phyloP scores from a whole-genome alignment of 768 basidiomycete genomes.

The Lepiota subincarnata region DNA sequence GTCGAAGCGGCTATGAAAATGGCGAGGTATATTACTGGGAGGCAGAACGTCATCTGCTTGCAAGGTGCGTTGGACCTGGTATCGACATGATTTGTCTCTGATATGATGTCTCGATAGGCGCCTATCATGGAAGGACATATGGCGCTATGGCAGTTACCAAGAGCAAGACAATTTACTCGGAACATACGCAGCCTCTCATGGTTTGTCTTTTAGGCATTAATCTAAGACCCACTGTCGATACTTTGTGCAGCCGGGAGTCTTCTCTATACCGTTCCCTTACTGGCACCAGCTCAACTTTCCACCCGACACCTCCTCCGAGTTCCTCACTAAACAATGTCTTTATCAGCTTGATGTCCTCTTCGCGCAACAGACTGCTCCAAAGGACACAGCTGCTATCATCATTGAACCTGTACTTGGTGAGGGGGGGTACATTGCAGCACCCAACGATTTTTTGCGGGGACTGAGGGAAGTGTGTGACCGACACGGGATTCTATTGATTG shows the following conservation, averaged over 20 bases:
- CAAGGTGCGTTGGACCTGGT: conserved; percentile 40
- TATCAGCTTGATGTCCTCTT: conserved; percentile 79
- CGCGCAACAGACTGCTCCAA: conserved; percentile 73
- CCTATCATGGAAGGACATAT: conserved; percentile 90
- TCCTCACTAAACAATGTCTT: conserved; percentile 59
- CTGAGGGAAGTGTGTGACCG: conserved; percentile 83
- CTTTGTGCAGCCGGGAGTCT: conserved; percentile 68
- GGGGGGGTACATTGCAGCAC: conserved; percentile 92
- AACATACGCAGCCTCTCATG: conserved; percentile 79
- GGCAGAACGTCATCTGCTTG: conserved; percentile 88
- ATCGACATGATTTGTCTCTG: no score
- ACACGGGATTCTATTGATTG: conserved; percentile 77
- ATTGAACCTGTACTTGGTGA: conserved; percentile 94
- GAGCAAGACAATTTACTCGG: conserved; percentile 89
- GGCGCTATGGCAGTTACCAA: conserved; percentile 93
- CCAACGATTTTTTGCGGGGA: conserved; percentile 72
- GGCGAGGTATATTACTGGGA: conserved; percentile 70
- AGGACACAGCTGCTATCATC: conserved; percentile 90
- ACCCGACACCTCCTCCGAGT: conserved; percentile 47
- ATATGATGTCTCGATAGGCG: conserved; percentile 17
- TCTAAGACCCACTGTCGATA: not conserved
- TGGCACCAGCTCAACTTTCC: conserved; percentile 81
- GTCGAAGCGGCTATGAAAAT: conserved; percentile 89
- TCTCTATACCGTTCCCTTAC: conserved; percentile 81
- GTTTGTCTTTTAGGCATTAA: conserved; percentile 34